Percentiles rank a stretch among this genome's conserved stretches.
Evolutionary conservation across 495 filamentous ascomycete genomes (phyloP).

Genomic region (Talaromyces ruber): DNA sequence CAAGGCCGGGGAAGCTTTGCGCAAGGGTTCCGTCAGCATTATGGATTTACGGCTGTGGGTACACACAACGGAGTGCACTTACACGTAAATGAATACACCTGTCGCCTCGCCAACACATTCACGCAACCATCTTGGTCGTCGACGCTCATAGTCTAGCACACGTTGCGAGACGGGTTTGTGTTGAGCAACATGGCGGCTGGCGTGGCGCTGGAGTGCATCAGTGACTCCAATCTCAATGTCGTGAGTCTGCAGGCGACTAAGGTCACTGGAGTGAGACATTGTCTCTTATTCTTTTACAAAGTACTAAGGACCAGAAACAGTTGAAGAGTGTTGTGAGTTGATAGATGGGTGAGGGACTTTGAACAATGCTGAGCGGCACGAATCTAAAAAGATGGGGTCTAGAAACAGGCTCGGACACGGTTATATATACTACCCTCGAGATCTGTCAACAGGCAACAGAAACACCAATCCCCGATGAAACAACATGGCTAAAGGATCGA

Average conservation of each 20-base stretch:
- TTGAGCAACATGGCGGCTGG: constrained; percentile 33
- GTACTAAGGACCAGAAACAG: neutral
- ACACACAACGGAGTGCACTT: neutral
- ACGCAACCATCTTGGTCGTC: constrained; percentile 34
- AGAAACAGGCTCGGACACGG: neutral
- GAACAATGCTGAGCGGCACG: neutral
- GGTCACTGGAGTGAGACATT: constrained; percentile 8
- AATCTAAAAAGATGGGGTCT: neutral
- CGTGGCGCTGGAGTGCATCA: constrained; percentile 38
- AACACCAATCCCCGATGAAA: neutral
- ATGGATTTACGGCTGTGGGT: neutral
- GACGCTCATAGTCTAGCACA: constrained; percentile 41
- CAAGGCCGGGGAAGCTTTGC: constrained; percentile 36
- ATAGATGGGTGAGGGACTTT: neutral
- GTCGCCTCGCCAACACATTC: constrained; percentile 41
- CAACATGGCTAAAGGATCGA: neutral
- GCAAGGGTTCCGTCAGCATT: neutral
- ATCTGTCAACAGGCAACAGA: neutral
- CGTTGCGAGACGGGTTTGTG: constrained; percentile 35
- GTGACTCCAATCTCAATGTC: constrained; percentile 39
- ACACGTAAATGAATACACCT: constrained; percentile 46
- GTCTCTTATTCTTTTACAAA: constrained; percentile 10
- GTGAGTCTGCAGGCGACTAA: constrained; percentile 20
- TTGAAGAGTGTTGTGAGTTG: neutral
- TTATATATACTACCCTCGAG: neutral